Base-by-base conservation (phyloP, 441 rosid species). In the Bruguiera hainesii region DNA sequence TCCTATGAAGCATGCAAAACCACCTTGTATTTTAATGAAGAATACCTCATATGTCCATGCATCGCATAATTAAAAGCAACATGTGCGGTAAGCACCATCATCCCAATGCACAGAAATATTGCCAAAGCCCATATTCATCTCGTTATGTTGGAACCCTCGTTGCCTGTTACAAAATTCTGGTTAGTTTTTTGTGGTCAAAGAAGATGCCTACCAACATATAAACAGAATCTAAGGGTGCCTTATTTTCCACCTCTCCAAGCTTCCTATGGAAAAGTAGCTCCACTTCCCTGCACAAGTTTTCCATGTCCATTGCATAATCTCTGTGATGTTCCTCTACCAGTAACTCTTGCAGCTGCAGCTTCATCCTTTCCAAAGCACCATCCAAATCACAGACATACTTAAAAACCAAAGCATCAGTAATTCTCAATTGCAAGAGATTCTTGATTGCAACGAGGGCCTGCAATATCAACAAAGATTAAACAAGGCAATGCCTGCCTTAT, bases 391-490 rank as follows among this genome's bases (percentile, higher is more conserved):
- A 89, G 11, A 85, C 86, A 72, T 89, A 93, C 87, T 64, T 79
- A 35, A 91, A 80, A 71, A 83, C 74, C 48, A 50, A 72, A 73
- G 87, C 92, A 58, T 91, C 89, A 7, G 80, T 70, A 65, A 83
- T 71, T 65, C 74, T 81, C 21, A 88, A 89, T 62, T 76, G 96
- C 76, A 91, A 84, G 61, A 94, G 87, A 75, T 70, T 85, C 83
- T 83, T 85, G 75, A 89, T 79, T 51, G 93, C 92, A 49, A 73
- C 60, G 62, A 94, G 96, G 4, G 92, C 96, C 97, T 91, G 86
- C 16, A 70, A 66, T 15, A 20, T 46, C 46, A 63, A 13, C 6
- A 39, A 16, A 39, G 55, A 25, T 65, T 55, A 61, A 73, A 33
- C 39, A 59, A 60, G 6, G 56, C 60, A 50, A 56, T 29, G 68